Evolutionary conservation across 306 rosid genomes (phyloP), one percentile per base, ranked within the genome.

Genomic region (Albizia julibrissin): DNA sequence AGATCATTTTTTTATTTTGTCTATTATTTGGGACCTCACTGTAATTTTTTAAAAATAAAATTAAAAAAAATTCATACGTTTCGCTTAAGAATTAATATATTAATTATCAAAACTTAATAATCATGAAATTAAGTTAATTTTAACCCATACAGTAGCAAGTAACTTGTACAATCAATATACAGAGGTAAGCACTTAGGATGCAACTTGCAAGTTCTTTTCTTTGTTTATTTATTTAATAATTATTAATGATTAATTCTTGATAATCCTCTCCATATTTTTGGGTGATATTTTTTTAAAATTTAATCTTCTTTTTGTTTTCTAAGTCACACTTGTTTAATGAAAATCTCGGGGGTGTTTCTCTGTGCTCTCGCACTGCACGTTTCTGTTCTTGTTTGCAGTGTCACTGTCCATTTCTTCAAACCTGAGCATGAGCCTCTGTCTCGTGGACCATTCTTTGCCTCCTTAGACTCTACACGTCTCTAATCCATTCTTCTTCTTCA

Each of bases 351-450:
- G 82, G 42, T 54, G 74, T 75, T 72, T 78, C 83, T 79, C 86
- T 86, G 90, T 80, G 62, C 85, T 82, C 87, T 80, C 21, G 10
- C 84, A 91, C 85, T 69, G 87, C 87, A 87, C 91, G 91, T 87
- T 86, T 84, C 86, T 90, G 86, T 85, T 87, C 85, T 59, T 87
- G 81, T 89, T 75, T 79, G 77, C 84, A 76, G 85, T 69, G 85
- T 78, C 86, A 56, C 83, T 58, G 80, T 87, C 84, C 75, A 86
- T 68, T 37, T 77, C 87, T 80, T 72, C 87, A 79, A 42, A 74
- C 84, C 79, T 50, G 67, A 69, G 59, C 85, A 82, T 46, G 75
- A 73, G 76, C 84, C 86, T 85, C 54, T 83, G 76, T 87, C 86
- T 81, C 24, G 27, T 49, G 73, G 62, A 79, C 87, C 72, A 46